These are phyloP conservation scores for Rachicladosporium sp. DNA, from an alignment of 2,329 filamentous ascomycete species.

Conservation along the genomic window DNA sequence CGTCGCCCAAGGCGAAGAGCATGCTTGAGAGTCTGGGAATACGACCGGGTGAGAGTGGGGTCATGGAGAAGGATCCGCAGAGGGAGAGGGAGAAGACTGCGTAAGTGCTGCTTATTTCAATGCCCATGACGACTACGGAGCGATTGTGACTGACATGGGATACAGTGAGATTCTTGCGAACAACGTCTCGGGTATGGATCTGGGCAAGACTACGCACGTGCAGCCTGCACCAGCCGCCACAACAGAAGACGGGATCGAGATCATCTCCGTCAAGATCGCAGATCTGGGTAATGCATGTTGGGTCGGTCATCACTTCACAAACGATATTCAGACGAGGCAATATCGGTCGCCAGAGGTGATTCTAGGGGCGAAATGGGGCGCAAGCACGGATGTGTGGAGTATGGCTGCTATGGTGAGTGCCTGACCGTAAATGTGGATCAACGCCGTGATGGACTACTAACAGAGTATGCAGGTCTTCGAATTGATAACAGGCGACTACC, in stretches of 20 bases:
- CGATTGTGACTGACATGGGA: constrained; percentile 16
- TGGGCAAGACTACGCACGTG: constrained; percentile 56
- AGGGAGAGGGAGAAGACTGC: constrained; percentile 85
- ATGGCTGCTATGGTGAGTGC: constrained; percentile 91
- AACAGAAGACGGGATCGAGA: constrained; percentile 48
- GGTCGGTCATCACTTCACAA: constrained; percentile 98
- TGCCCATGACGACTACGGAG: constrained; percentile 5
- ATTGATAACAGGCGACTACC: constrained; percentile 92
- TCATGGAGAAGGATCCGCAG: constrained; percentile 37
- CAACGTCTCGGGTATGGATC: constrained; percentile 87
- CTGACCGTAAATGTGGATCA: constrained; percentile 5
- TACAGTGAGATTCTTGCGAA: constrained; percentile 65
- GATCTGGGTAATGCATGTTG: constrained; percentile 97
- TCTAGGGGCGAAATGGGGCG: constrained; percentile 91
- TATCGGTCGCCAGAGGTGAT: constrained; percentile 97
- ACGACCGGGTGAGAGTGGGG: constrained; percentile 39
- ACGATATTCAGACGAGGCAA: constrained; percentile 96
- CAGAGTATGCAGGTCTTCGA: constrained; percentile 66
- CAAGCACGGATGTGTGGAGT: constrained; percentile 97
- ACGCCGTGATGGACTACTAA: neutral
- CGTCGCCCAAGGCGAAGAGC: constrained; percentile 35
- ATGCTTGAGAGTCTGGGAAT: constrained; percentile 48
- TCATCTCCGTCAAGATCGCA: constrained; percentile 97
- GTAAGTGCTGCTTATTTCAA: constrained; percentile 44
- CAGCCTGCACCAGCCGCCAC: constrained; percentile 24